These are phyloP conservation scores for Hymenoscyphus repandus DNA, from an alignment of 2,329 filamentous ascomycete species.

Conservation along the genomic window DNA sequence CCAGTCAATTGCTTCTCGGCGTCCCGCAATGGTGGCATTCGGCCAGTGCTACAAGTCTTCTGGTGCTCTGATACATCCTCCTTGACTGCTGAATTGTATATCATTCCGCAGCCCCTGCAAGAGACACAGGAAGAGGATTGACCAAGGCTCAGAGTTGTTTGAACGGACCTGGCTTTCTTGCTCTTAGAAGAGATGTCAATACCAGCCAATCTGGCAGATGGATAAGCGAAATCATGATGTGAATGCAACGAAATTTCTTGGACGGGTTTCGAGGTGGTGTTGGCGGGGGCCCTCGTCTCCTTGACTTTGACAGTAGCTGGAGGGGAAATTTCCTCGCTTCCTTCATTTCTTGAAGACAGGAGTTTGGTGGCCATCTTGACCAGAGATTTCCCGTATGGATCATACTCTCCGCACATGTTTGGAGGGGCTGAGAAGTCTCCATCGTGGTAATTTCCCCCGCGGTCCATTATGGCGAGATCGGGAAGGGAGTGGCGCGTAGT, in stretches of 20 bases:
- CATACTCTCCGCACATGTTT: too few species aligned
- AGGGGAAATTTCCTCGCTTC: too few species aligned
- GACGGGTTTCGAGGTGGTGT: too few species aligned
- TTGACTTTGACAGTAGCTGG: too few species aligned
- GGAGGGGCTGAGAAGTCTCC: too few species aligned
- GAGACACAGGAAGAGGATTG: background rate
- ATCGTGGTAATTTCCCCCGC: too few species aligned
- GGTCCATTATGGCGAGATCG: background rate
- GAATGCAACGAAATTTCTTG: background rate
- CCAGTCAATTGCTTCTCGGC: background rate
- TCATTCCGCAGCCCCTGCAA: constrained; percentile 16
- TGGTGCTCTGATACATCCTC: constrained; percentile 12
- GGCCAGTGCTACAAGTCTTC: background rate
- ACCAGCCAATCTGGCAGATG: too few species aligned
- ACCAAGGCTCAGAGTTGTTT: constrained; percentile 15
- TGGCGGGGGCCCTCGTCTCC: too few species aligned
- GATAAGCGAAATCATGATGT: background rate
- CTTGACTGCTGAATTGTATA: constrained; percentile 11
- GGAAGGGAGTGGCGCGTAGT: background rate
- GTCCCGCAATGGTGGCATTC: background rate
- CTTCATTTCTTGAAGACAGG: too few species aligned
- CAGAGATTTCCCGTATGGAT: background rate
- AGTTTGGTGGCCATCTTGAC: too few species aligned
- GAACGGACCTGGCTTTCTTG: background rate
- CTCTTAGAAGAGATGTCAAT: background rate